Evolutionary conservation across 257 asterid genomes (phyloP).

Genomic region (Catharanthus roseus): DNA sequence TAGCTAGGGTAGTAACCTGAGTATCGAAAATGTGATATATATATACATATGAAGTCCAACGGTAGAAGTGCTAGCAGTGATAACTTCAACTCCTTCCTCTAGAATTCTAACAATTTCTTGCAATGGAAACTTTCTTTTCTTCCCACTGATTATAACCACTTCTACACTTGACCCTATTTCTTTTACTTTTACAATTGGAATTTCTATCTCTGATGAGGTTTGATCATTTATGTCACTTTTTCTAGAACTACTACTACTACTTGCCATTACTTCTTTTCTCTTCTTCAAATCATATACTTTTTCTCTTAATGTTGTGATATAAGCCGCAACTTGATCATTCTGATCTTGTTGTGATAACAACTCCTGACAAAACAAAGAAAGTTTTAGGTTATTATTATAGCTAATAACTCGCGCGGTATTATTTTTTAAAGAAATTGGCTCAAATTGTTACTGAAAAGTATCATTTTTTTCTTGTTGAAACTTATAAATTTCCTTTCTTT

Average conservation of each 20-base stretch:
- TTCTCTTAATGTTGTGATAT: constrained; percentile 28
- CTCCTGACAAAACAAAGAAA: constrained; percentile 20
- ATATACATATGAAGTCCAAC: constrained; percentile 11
- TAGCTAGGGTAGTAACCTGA: constrained; percentile 21
- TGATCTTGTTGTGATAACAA: constrained; percentile 33
- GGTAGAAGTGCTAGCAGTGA: constrained; percentile 16
- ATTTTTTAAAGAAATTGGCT: too few relatives aligned
- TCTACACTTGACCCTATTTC: constrained; percentile 35
- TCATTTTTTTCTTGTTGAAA: too few relatives aligned
- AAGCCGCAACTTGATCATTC: constrained; percentile 27
- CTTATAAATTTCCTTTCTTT: too few relatives aligned
- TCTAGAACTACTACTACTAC: too few relatives aligned
- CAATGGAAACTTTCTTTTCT: constrained; percentile 18
- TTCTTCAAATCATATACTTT: constrained; percentile 24
- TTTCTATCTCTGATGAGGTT: neutral
- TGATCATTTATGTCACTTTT: neutral
- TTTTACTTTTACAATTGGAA: constrained; percentile 23
- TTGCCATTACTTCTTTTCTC: constrained; percentile 17
- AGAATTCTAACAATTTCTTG: constrained; percentile 25
- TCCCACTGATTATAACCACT: constrained; percentile 31
- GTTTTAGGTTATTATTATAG: too few relatives aligned
- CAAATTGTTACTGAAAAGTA: too few relatives aligned
- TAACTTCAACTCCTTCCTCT: constrained; percentile 42
- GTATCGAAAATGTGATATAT: constrained; percentile 38
- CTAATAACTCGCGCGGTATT: too few relatives aligned